Conservation (phyloP, 495 filamentous ascomycete genomes). For the Penicillium samsonianum region DNA sequence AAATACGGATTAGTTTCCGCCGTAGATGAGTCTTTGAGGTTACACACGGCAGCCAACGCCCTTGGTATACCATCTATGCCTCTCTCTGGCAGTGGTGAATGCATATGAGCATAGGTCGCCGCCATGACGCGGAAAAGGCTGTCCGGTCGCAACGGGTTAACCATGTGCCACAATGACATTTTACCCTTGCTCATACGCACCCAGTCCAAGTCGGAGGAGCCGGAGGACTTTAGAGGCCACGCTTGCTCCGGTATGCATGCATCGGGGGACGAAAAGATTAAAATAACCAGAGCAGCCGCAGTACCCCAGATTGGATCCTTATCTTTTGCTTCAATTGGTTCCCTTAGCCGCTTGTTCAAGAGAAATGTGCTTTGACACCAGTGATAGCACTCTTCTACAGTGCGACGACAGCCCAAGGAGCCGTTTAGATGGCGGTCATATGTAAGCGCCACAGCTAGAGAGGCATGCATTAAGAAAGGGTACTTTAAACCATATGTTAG, state of each 20-base stretch:
- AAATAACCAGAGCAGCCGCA: neutral
- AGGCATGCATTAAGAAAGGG: slow-evolving; percentile 51
- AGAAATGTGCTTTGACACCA: slow-evolving; percentile 42
- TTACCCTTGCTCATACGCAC: slow-evolving; percentile 45
- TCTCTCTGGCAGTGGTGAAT: neutral
- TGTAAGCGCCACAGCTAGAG: slow-evolving; percentile 42
- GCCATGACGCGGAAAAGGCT: slow-evolving; percentile 14
- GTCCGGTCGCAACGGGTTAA: slow-evolving; percentile 42
- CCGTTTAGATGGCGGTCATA: slow-evolving; percentile 47
- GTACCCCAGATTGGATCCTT: slow-evolving; percentile 27
- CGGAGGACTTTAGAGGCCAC: neutral
- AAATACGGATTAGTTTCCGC: neutral
- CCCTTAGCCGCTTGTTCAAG: slow-evolving; percentile 35
- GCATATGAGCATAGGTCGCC: neutral
- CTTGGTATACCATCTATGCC: neutral
- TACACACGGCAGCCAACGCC: neutral
- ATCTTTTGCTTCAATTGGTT: slow-evolving; percentile 38
- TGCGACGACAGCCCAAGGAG: slow-evolving; percentile 25
- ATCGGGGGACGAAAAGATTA: neutral
- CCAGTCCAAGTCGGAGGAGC: slow-evolving; percentile 45
- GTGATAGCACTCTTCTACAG: slow-evolving; percentile 45
- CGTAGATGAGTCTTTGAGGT: neutral
- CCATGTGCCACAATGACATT: slow-evolving; percentile 42
- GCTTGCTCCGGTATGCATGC: neutral
- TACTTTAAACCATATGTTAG: slow-evolving; percentile 27